phyloP scores from a whole-genome alignment of 495 filamentous ascomycete species.

The Platismatia glauca region DNA sequence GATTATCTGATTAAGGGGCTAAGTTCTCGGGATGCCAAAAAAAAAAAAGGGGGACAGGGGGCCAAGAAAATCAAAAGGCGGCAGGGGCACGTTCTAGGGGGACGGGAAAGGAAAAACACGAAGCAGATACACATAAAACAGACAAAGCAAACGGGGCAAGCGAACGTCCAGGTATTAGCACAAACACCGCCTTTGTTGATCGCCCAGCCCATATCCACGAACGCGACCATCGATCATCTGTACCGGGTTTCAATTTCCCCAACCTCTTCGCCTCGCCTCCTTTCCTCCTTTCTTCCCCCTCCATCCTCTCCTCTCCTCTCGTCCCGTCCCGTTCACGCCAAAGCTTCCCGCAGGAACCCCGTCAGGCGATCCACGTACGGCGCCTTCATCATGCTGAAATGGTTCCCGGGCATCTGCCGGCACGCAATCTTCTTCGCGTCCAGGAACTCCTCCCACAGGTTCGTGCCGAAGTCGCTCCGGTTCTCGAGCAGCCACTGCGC shows the following conservation, averaged over 20 bases:
- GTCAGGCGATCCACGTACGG: constrained; percentile 32
- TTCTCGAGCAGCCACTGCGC: constrained; percentile 74
- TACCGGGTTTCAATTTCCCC: neutral
- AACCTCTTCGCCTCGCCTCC: no score
- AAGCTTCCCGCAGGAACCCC: constrained; percentile 16
- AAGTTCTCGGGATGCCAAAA: no score
- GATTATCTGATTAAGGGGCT: no score
- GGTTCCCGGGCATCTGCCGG: constrained; percentile 56
- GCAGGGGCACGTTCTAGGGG: no score
- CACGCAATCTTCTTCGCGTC: constrained; percentile 54
- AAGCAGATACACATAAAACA: no score
- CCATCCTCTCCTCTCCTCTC: no score
- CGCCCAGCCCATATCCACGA: neutral
- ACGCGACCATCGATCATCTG: neutral
- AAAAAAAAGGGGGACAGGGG: no score
- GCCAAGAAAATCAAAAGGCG: no score
- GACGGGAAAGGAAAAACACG: no score
- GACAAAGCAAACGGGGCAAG: no score
- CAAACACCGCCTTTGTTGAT: neutral
- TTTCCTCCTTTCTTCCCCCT: no score
- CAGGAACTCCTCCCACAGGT: constrained; percentile 71
- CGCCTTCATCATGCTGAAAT: constrained; percentile 65
- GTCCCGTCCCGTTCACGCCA: constrained; percentile 14
- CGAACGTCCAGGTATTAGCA: no score
- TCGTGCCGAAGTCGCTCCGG: constrained; percentile 65